phyloP scores from a whole-genome alignment of 257 asterid species.

The Henckelia pumila region DNA sequence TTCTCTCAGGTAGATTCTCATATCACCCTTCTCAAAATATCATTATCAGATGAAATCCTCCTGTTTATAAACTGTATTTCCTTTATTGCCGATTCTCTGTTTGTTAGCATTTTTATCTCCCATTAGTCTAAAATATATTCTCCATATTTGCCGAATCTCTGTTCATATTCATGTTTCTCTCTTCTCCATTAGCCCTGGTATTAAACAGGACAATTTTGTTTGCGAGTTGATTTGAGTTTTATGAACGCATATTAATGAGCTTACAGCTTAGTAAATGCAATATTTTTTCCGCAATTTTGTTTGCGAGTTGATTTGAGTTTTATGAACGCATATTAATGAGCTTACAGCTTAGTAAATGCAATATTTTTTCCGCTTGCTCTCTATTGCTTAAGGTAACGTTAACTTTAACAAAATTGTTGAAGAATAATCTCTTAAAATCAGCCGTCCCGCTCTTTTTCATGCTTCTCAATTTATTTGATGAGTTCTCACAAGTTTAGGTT shows the following conservation, averaged over 20 bases:
- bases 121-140: not conserved
- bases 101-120: not conserved
- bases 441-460: constrained; percentile 10
- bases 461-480: constrained; percentile 14
- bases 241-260: constrained; percentile 1
- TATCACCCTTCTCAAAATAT: constrained; percentile 23
- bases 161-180: not conserved
- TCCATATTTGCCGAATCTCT: constrained; percentile 9
- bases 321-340: constrained; percentile 3
- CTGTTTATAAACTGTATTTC: not conserved
- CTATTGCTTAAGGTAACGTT: constrained; percentile 7
- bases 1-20: constrained; percentile 61
- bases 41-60: constrained; percentile 16
- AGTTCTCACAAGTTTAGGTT: constrained; percentile 30
- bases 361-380: not conserved
- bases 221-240: constrained; percentile 12
- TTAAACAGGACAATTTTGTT: constrained; percentile 1
- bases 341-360: constrained; percentile 14
- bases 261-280: constrained; percentile 17
- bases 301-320: constrained; percentile 11
- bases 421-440: constrained; percentile 14
- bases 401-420: not conserved
- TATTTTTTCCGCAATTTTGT: not conserved
- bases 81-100: constrained; percentile 10
- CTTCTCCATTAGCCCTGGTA: constrained; percentile 4